Evolutionary conservation across 2,329 filamentous ascomycete species (phyloP), one percentile per base, ranked within the genome.

Genomic region (Diplocarpon rosae): DNA sequence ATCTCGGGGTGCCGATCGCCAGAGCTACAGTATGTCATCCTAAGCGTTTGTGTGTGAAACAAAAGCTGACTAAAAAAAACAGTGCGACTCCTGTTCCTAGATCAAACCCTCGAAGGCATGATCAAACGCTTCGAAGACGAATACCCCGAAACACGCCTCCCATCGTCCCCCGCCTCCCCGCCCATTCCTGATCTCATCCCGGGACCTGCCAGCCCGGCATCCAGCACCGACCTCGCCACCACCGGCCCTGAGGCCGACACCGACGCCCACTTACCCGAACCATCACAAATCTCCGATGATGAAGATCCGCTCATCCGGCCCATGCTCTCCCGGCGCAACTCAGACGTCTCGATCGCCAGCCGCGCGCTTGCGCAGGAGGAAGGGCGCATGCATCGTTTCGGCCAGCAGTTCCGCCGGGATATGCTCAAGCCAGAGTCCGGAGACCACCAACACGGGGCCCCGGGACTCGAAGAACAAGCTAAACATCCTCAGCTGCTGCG

Each of bases 81-180:
- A 85, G 80, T 78, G 30, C 83, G 84, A 39, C 75, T 96, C 15
- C 70, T 83, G 35, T 95, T 95, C 73, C 75, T 98, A 27, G 88
- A 95, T 57, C 72, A 83, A 49, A 96, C 92, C 0, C 72, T 98
- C 9, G 75, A 88, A 57, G 82, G 83, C 53, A 95, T 96, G 67
- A 96, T 96, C 59, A 81, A 86, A 61, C 83, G 92, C 24, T 98
- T 96, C 61, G 92, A 96, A 63, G 85, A 94, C 61, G 90, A 96
- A 63, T 96, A 88, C 57, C 92, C 92, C 0, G 90, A 96, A 60
- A 93, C 85, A 0, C 79, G 86, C 30, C 51, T 62, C 27, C 56
- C 48, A 20, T 27, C 44, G 6, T 38, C 43, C 17, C 48, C 43
- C 24, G 45, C 42, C 17, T 51, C 53, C 34, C 47, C 55, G 44